Evolutionary conservation across 805 yeast genomes (phyloP).

Genomic region (Wickerhamiella azymoides): DNA sequence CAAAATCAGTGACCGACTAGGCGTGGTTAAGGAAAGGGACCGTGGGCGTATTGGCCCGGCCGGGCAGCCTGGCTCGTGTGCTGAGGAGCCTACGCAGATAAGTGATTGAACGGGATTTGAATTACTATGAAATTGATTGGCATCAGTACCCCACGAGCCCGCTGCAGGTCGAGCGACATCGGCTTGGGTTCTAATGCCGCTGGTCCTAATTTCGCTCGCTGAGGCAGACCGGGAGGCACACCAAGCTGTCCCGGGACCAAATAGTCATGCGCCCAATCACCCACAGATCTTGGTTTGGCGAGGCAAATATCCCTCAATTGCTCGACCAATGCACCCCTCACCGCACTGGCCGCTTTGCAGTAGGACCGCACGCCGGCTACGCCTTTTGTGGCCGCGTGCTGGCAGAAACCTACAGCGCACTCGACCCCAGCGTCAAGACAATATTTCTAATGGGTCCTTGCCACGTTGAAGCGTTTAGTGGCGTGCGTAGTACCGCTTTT

Average conservation of each 20-base stretch:
- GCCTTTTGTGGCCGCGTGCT: constrained; percentile 64
- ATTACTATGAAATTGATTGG: too few relatives aligned
- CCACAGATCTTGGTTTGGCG: not conserved
- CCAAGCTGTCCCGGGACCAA: not conserved
- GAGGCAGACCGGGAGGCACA: too few relatives aligned
- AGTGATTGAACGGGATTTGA: too few relatives aligned
- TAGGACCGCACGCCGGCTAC: constrained; percentile 86
- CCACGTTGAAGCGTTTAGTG: constrained; percentile 70
- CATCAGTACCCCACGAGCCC: too few relatives aligned
- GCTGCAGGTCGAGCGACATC: too few relatives aligned
- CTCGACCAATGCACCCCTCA: not conserved
- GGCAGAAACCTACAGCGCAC: constrained; percentile 59
- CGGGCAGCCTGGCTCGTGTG: too few relatives aligned
- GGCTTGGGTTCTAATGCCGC: too few relatives aligned
- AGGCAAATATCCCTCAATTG: not conserved
- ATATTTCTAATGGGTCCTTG: constrained; percentile 85
- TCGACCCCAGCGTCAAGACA: constrained; percentile 48
- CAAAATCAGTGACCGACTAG: too few relatives aligned
- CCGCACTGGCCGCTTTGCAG: constrained; percentile 28
- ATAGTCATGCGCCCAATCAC: not conserved
- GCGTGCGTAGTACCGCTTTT: constrained; percentile 41
- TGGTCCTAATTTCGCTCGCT: too few relatives aligned
- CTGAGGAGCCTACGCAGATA: too few relatives aligned
- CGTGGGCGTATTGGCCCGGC: too few relatives aligned
- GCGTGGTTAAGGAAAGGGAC: too few relatives aligned